Conservation (phyloP, 208 protist genomes). For the Leishmania guyanensis region DNA sequence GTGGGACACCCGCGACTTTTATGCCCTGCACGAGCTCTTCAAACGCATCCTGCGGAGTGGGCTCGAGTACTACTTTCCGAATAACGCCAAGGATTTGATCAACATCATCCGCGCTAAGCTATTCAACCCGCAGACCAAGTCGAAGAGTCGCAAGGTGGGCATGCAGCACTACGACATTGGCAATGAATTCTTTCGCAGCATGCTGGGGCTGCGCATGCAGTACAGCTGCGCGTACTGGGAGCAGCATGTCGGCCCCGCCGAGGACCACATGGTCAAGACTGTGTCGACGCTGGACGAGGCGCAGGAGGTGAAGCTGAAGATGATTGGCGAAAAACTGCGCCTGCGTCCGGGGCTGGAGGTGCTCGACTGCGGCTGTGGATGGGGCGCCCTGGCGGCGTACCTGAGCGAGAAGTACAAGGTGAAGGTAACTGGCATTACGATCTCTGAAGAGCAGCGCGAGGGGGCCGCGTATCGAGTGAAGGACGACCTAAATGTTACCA, state of each 20-base stretch:
- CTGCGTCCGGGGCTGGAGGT: constrained; percentile 64
- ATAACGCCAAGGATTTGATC: constrained; percentile 55
- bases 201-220: constrained; percentile 75
- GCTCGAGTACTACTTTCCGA: constrained; percentile 66
- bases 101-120: constrained; percentile 54
- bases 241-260: constrained; percentile 24
- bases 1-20: constrained; percentile 67
- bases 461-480: constrained; percentile 35
- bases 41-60: constrained; percentile 35
- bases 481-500: constrained; percentile 39
- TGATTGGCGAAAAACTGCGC: constrained; percentile 76
- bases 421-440: constrained; percentile 74
- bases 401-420: constrained; percentile 63
- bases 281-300: constrained; percentile 65
- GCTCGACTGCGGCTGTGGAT: constrained; percentile 84
- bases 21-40: constrained; percentile 52
- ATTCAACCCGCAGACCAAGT: constrained; percentile 56
- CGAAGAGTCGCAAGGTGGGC: constrained; percentile 55
- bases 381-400: constrained; percentile 67
- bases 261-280: constrained; percentile 18
- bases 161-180: constrained; percentile 75
- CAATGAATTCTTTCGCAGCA: constrained; percentile 72
- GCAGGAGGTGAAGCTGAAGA: constrained; percentile 70
- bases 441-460: constrained; percentile 60
- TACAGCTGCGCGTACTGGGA: constrained; percentile 79